These are phyloP conservation scores for Tylopilus intermedius DNA, from an alignment of 768 basidiomycete species.

Conservation along the genomic window DNA sequence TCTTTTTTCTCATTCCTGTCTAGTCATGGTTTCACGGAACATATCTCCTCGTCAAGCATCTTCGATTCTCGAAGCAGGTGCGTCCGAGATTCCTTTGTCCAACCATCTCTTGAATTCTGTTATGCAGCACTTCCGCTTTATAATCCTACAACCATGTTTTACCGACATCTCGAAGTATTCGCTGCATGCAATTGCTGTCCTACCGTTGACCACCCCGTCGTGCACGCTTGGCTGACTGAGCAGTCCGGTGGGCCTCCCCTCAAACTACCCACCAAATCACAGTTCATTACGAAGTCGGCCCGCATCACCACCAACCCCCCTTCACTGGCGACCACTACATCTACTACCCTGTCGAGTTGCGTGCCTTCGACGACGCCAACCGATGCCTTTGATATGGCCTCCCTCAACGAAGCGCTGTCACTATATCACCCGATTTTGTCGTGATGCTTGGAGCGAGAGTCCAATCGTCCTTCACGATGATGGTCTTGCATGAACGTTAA, in stretches of 20 bases:
- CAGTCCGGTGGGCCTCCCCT: conserved; percentile 17
- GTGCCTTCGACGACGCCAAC: conserved; percentile 4
- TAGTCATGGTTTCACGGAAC: conserved; percentile 46
- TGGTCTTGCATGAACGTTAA: not conserved
- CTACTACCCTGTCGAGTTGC: conserved; percentile 5
- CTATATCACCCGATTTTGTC: conserved; percentile 19
- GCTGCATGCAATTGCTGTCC: conserved; percentile 39
- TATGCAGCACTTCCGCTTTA: conserved; percentile 49
- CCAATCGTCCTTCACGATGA: not conserved
- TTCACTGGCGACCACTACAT: conserved; percentile 13
- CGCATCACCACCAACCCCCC: not conserved
- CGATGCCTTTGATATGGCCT: conserved; percentile 22
- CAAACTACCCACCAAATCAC: conserved; percentile 13
- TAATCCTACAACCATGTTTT: conserved; percentile 44
- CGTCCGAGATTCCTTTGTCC: not conserved
- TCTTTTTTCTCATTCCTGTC: conserved; percentile 1
- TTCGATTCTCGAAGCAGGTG: conserved; percentile 41
- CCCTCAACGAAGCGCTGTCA: conserved; percentile 25
- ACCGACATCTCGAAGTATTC: conserved; percentile 44
- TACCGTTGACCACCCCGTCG: conserved; percentile 35
- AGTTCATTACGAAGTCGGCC: conserved; percentile 7
- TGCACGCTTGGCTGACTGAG: conserved; percentile 36
- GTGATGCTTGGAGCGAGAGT: conserved; percentile 1
- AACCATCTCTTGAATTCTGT: not conserved
- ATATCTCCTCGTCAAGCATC: conserved; percentile 38